Evolutionary conservation across 345 rosid genomes (phyloP).

Genomic region (Gossypium ekmanianum): DNA sequence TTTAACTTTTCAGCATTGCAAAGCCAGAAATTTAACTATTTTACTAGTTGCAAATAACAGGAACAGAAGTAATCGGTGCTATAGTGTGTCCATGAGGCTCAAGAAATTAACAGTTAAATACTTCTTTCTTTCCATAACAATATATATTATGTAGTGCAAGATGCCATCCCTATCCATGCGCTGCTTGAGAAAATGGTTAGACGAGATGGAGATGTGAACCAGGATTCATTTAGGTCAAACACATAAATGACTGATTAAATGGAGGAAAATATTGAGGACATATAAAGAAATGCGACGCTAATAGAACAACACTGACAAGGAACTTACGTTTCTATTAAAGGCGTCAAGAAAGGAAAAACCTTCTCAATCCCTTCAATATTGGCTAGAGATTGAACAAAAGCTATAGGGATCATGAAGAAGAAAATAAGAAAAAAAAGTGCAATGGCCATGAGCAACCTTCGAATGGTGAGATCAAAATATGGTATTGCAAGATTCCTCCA

Average conservation of each 20-base stretch:
- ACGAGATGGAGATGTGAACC: background rate
- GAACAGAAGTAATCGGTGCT: conserved; percentile 5
- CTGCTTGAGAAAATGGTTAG: background rate
- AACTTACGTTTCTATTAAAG: conserved; percentile 56
- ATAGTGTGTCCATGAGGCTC: conserved; percentile 7
- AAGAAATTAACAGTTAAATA: background rate
- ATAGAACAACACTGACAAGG: background rate
- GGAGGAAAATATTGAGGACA: background rate
- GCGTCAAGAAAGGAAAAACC: too few relatives aligned
- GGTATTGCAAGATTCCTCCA: conserved; percentile 93
- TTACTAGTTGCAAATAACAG: background rate
- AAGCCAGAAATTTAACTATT: background rate
- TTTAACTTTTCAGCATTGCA: background rate
- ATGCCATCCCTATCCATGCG: background rate
- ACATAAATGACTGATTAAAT: background rate
- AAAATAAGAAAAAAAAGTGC: conserved; percentile 61
- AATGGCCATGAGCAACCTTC: conserved; percentile 62
- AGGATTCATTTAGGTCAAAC: background rate
- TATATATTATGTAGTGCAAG: background rate
- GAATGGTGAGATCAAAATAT: conserved; percentile 63
- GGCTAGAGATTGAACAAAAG: too few relatives aligned
- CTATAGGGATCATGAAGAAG: too few relatives aligned
- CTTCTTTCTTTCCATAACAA: background rate
- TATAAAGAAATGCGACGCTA: background rate
- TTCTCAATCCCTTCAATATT: too few relatives aligned